Percentiles rank a stretch among this genome's conserved stretches.
These are phyloP conservation scores for Microbotryomycetes sp. DNA, from an alignment of 1,284 basidiomycete species.

Conservation along the genomic window DNA sequence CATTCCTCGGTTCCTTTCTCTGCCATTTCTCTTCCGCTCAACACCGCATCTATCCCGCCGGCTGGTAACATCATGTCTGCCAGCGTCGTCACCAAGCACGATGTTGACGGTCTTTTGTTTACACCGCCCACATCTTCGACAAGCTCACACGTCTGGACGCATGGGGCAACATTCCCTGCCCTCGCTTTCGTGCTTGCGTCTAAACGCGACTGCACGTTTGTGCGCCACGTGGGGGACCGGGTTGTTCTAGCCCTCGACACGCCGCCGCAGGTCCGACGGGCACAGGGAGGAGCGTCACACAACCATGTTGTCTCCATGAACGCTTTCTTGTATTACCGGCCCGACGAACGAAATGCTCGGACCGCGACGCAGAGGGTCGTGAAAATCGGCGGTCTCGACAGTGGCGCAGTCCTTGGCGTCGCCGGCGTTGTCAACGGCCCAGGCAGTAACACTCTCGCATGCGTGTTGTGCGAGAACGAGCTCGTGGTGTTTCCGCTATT, in stretches of 20 bases:
- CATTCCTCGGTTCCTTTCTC: constrained; percentile 8
- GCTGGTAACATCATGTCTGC: background rate
- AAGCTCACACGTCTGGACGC: constrained; percentile 54
- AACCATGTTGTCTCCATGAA: constrained; percentile 58
- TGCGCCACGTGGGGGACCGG: constrained; percentile 55
- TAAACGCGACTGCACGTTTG: constrained; percentile 79
- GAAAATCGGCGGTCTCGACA: constrained; percentile 56
- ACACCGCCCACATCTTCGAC: constrained; percentile 37
- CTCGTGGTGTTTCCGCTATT: constrained; percentile 53
- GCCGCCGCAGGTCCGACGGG: constrained; percentile 2
- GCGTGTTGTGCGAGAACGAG: constrained; percentile 71
- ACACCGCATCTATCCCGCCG: background rate
- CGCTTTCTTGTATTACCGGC: constrained; percentile 69
- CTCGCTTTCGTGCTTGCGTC: constrained; percentile 89
- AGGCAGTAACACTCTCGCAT: constrained; percentile 46
- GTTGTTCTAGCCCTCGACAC: constrained; percentile 69
- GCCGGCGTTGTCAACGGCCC: constrained; percentile 46
- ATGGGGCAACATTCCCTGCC: constrained; percentile 73
- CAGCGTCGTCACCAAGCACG: constrained; percentile 62
- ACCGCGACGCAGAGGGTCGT: constrained; percentile 70
- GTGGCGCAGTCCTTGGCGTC: constrained; percentile 72
- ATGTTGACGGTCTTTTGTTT: constrained; percentile 75
- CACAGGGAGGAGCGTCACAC: constrained; percentile 48
- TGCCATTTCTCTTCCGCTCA: constrained; percentile 21
- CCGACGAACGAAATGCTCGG: constrained; percentile 44